phyloP scores from a whole-genome alignment of 306 rosid genomes.

The Arachis hypogaea region DNA sequence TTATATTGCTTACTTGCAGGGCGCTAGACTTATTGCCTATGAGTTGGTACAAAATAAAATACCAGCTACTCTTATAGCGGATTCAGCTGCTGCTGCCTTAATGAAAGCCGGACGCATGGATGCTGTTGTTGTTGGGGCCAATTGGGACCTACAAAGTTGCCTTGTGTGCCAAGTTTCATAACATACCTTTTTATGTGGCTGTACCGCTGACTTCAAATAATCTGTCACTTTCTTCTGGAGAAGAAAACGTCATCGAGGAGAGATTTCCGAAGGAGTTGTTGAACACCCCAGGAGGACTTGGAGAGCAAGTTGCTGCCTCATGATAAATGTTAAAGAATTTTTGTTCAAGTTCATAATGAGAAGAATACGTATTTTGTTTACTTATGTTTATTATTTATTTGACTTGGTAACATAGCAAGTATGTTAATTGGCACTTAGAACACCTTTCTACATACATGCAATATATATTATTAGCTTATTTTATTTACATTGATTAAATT shows the following conservation, averaged over 20 bases:
- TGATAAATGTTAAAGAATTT: constrained; percentile 37
- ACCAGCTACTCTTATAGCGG: constrained; percentile 91
- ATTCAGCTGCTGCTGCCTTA: constrained; percentile 88
- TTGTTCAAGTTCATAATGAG: too few species aligned
- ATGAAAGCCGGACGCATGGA: constrained; percentile 76
- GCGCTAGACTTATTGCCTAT: constrained; percentile 93
- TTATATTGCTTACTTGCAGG: constrained; percentile 54
- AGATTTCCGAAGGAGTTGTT: constrained; percentile 84
- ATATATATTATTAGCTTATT: too few species aligned
- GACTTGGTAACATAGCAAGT: too few species aligned
- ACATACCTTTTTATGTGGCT: constrained; percentile 87
- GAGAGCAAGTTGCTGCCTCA: constrained; percentile 89
- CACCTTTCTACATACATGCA: too few species aligned
- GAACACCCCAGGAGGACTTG: constrained; percentile 81
- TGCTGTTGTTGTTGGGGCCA: constrained; percentile 93
- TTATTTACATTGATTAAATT: too few species aligned
- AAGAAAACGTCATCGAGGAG: constrained; percentile 85
- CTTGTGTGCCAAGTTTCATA: constrained; percentile 73
- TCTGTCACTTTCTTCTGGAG: constrained; percentile 76
- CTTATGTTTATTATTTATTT: too few species aligned
- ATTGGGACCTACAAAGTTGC: constrained; percentile 97
- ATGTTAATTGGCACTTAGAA: too few species aligned
- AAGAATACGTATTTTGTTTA: too few species aligned
- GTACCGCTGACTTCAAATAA: constrained; percentile 90
- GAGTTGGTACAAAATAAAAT: constrained; percentile 92